phyloP scores from a whole-genome alignment of 2,329 filamentous ascomycete species.

The Ophiosphaerella narmari region DNA sequence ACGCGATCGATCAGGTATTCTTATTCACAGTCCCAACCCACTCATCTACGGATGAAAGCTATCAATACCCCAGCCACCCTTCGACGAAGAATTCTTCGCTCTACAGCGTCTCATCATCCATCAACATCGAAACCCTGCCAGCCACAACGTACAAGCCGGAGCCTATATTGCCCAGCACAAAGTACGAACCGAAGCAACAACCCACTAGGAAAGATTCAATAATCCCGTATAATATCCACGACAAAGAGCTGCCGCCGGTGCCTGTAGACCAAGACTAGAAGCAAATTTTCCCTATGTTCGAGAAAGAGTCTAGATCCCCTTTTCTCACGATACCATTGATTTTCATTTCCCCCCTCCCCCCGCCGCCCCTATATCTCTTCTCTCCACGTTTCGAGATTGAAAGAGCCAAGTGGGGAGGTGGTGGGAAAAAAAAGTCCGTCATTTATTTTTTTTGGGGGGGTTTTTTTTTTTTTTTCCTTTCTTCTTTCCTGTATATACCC shows the following conservation, averaged over 20 bases:
- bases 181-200: constrained; percentile 7
- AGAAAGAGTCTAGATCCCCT: too few relatives aligned
- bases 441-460: too few relatives aligned
- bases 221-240: constrained; percentile 11
- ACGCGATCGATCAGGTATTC: constrained; percentile 31
- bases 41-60: background rate
- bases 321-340: too few relatives aligned
- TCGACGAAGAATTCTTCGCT: background rate
- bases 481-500: too few relatives aligned
- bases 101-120: background rate
- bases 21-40: constrained; percentile 14
- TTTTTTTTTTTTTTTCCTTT: too few relatives aligned
- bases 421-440: too few relatives aligned
- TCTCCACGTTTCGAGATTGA: too few relatives aligned
- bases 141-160: constrained; percentile 18
- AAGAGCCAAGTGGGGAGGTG: too few relatives aligned
- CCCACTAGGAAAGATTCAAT: constrained; percentile 26
- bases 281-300: too few relatives aligned
- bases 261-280: constrained; percentile 4
- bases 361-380: too few relatives aligned
- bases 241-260: constrained; percentile 16
- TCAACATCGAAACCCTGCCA: constrained; percentile 6
- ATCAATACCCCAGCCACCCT: background rate
- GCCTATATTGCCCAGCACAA: constrained; percentile 8
- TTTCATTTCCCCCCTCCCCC: too few relatives aligned